Percentiles rank a stretch among this genome's conserved stretches.
Evolutionary conservation across 257 asterid species (phyloP).

Genomic region (Petunia axillaris): DNA sequence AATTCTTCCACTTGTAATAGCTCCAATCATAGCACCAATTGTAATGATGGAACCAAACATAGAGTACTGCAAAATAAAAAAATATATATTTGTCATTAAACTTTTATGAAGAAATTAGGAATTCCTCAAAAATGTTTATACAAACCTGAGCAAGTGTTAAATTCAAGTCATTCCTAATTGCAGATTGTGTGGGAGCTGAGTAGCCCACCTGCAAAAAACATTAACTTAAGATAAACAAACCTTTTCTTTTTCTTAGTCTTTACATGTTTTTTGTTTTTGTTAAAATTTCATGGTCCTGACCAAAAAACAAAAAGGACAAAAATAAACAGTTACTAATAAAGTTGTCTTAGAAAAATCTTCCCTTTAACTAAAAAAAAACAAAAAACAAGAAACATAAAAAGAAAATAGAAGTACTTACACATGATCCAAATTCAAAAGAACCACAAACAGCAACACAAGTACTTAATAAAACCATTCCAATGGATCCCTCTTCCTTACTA

Average conservation of each 20-base stretch:
- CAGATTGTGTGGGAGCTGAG: constrained; percentile 84
- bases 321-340: background rate
- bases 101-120: too few relatives aligned
- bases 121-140: background rate
- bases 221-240: constrained; percentile 36
- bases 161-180: constrained; percentile 64
- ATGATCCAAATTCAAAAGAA: constrained; percentile 85
- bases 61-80: constrained; percentile 48
- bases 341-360: background rate
- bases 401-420: constrained; percentile 55
- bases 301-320: constrained; percentile 14
- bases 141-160: constrained; percentile 70
- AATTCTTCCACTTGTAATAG: constrained; percentile 70
- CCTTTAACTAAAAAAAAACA: background rate
- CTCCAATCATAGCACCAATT: constrained; percentile 92
- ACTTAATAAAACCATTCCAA: constrained; percentile 64
- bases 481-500: constrained; percentile 44
- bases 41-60: constrained; percentile 82
- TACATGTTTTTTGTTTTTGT: background rate
- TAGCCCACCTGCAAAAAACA: constrained; percentile 78
- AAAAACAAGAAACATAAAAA: background rate
- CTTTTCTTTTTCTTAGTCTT: background rate
- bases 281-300: constrained; percentile 35
- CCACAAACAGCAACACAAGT: constrained; percentile 92
- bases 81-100: background rate